Base-by-base conservation (phyloP, 208 protist species). In the Trypanosoma scelopori region DNA sequence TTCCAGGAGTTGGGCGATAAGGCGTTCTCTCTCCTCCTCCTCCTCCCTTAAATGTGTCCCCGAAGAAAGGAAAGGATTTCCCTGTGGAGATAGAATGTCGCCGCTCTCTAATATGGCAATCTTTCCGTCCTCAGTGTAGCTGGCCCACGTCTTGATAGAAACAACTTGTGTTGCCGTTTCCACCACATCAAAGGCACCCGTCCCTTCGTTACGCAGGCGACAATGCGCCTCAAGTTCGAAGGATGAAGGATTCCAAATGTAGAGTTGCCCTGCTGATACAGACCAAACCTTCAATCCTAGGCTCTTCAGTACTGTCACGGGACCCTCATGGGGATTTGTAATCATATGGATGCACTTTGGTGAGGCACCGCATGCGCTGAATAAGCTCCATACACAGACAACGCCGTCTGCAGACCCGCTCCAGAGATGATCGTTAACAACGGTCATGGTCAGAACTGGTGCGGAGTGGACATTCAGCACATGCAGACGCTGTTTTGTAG, bases 181-280 rank as follows among this genome's bases (percentile, higher is more conserved):
- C 18, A 58, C 35, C 3, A 55, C 23, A 50, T 58, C 50, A 39
- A 67, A 67, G 32, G 13, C 7, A 41, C 3, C 4, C 23, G 48
- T 18, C 30, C 49, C 30, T 16, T 35, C 39, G 39, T 58, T 67
- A 25, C 32, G 7, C 18, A 67, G 48, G 1, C 22, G 35, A 49
- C 50, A 67, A 35, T 67, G 61, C 3, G 47, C 39, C 39, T 67
- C 61, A 6, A 67, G 30, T 55, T 67, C 61, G 50, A 67, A 67
- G 18, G 61, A 46, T 25, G 39, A 47, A 32, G 61, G 16, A 67
- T 67, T 67, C 61, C 61, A 67, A n/a, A 67, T 11, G 50, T 58
- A 67, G 55, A 67, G 25, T 9, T 67, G 49, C 3, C 50, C 61
- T 43, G 4, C 39, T 37, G 61, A 67, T 7, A 57, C 39, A 67